Conservation (phyloP, 305 asterid species). For the Petunia hybrid region DNA sequence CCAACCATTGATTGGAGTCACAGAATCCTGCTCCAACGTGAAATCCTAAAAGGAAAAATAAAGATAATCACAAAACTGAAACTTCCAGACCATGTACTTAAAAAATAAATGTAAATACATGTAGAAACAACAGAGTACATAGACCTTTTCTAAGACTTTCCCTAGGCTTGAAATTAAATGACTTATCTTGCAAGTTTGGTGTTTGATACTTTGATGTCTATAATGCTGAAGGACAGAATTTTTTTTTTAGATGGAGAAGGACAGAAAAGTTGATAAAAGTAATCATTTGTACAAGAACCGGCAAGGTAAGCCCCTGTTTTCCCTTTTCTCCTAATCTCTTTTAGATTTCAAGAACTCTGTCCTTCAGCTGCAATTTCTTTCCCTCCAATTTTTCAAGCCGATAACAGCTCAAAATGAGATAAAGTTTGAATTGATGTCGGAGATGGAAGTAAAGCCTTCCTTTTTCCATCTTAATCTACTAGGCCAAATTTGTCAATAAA, state of each 20-base stretch:
- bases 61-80: slow-evolving; percentile 17
- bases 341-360: neutral
- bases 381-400: neutral
- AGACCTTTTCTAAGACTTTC: neutral
- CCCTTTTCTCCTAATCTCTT: neutral
- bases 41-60: slow-evolving; percentile 67
- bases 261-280: neutral
- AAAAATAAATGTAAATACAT: slow-evolving; percentile 21
- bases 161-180: neutral
- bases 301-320: neutral
- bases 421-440: neutral
- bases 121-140: neutral
- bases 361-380: slow-evolving; percentile 5
- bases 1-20: slow-evolving; percentile 92
- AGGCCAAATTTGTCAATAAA: neutral
- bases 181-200: neutral
- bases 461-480: neutral
- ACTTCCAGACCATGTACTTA: slow-evolving; percentile 32
- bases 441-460: neutral
- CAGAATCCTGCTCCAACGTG: slow-evolving; percentile 82
- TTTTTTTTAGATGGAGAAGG: no score
- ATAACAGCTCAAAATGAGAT: neutral
- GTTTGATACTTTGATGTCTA: neutral
- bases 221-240: neutral
- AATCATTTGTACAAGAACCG: neutral